Evolutionary conservation across 2,329 filamentous ascomycete species (phyloP).

Genomic region (Trichoderma koningiopsis): DNA sequence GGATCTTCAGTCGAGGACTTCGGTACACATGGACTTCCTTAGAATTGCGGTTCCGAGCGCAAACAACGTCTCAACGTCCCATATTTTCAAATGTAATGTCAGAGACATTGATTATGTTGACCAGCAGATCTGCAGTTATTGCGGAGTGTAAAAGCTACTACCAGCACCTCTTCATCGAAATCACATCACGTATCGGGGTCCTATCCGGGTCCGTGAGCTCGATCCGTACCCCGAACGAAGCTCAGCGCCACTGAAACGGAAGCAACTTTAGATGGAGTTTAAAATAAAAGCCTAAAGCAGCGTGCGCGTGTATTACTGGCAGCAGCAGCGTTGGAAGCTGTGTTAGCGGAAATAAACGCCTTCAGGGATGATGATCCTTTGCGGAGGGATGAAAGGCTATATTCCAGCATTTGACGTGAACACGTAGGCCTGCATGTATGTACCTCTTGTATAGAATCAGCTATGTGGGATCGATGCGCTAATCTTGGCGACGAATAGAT

Average conservation of each 20-base stretch:
- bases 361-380: background rate
- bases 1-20: conserved; percentile 1
- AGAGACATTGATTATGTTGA: background rate
- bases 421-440: background rate
- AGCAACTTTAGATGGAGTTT: background rate
- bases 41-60: background rate
- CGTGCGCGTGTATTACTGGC: background rate
- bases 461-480: background rate
- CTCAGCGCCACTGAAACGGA: background rate
- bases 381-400: conserved; percentile 1
- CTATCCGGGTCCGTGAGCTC: conserved; percentile 8
- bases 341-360: background rate
- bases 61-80: background rate
- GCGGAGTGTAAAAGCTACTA: background rate
- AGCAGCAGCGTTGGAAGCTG: background rate
- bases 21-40: background rate
- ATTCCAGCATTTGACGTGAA: background rate
- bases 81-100: background rate
- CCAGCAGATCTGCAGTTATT: background rate
- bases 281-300: background rate
- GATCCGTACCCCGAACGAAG: background rate
- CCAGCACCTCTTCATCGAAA: background rate
- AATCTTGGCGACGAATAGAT: background rate
- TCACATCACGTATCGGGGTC: conserved; percentile 4
- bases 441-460: background rate